Percentiles rank a stretch among this genome's conserved stretches.
Conservation (phyloP, 176 grass and related monocot species). For the Puccinellia tenuiflora region DNA sequence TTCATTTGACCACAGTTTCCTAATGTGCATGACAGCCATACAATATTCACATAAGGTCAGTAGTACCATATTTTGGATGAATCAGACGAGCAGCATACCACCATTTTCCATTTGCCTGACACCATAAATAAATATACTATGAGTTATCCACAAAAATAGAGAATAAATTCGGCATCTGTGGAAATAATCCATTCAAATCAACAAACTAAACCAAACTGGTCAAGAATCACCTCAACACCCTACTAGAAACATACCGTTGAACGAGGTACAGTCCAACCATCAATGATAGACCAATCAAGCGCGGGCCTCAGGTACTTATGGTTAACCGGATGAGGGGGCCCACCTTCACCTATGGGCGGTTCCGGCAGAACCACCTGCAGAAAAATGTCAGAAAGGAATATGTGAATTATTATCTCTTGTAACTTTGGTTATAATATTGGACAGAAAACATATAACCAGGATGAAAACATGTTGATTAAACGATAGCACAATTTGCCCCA, state of each 20-base stretch:
- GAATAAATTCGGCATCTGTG: background rate
- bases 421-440: background rate
- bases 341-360: conserved; percentile 39
- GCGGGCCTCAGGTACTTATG: conserved; percentile 38
- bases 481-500: background rate
- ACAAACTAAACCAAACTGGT: background rate
- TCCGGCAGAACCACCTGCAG: conserved; percentile 19
- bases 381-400: background rate
- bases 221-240: background rate
- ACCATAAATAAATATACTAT: conserved; percentile 27
- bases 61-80: conserved; percentile 26
- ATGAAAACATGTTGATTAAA: conserved; percentile 13
- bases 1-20: background rate
- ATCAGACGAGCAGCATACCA: conserved; percentile 27
- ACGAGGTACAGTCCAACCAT: conserved; percentile 44
- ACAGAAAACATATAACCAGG: background rate
- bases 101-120: conserved; percentile 18
- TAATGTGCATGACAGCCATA: background rate
- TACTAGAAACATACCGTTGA: conserved; percentile 25
- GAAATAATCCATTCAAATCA: background rate
- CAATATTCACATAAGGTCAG: conserved; percentile 4
- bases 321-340: background rate
- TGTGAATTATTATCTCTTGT: background rate
- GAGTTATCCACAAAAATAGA: background rate
- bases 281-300: conserved; percentile 39